Evolutionary conservation across 1,139 yeast genomes (phyloP).

Genomic region (Sugiyamaella sp.): DNA sequence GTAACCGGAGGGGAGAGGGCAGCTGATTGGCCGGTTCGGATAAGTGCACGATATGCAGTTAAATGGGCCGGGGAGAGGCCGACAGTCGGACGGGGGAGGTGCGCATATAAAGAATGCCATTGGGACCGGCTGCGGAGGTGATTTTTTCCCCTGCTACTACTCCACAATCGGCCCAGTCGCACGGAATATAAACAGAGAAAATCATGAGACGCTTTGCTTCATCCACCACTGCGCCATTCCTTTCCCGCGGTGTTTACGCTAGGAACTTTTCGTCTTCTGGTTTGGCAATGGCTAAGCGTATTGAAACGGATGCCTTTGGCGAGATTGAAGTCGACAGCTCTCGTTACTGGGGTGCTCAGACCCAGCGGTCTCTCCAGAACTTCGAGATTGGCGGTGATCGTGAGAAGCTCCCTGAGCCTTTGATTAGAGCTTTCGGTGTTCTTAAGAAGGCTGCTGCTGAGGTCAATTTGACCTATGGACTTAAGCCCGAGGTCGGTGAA

Average conservation of each 20-base stretch:
- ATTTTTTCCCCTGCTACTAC: background rate
- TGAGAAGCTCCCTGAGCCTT: slow-evolving; percentile 89
- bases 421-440: slow-evolving; percentile 88
- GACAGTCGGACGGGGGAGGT: background rate
- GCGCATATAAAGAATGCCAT: slow-evolving; percentile 5
- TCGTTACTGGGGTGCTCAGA: slow-evolving; percentile 97
- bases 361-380: slow-evolving; percentile 84
- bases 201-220: slow-evolving; percentile 18
- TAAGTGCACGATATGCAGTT: slow-evolving; percentile 8
- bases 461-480: slow-evolving; percentile 82
- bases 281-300: slow-evolving; percentile 50
- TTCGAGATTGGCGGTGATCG: slow-evolving; percentile 93
- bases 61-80: slow-evolving; percentile 8
- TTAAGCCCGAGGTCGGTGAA: slow-evolving; percentile 78
- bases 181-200: background rate
- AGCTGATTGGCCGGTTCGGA: slow-evolving; percentile 11
- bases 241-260: slow-evolving; percentile 2
- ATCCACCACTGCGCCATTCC: background rate
- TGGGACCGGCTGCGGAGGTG: background rate
- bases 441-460: slow-evolving; percentile 94
- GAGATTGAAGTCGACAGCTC: slow-evolving; percentile 85
- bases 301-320: slow-evolving; percentile 95
- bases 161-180: background rate
- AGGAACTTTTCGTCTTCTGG: slow-evolving; percentile 27
- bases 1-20: background rate